Conservation (phyloP, 352 stramenopile species). For the Aphanomyces astaci region DNA sequence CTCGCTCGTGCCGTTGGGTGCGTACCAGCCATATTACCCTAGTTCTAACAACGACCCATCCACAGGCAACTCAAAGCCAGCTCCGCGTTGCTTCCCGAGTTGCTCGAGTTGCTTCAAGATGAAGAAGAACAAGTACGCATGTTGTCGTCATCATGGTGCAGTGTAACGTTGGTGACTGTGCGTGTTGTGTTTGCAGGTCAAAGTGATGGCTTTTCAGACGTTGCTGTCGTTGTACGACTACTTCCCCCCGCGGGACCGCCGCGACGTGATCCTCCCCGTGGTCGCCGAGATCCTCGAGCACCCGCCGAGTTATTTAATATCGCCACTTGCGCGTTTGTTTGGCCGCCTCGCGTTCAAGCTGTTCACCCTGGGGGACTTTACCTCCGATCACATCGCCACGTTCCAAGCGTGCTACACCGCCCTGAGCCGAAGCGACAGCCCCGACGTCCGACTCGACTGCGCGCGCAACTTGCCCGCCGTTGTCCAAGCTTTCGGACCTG, state of each 20-base stretch:
- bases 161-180: no score
- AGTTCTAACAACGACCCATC: no score
- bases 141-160: no score
- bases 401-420: slow-evolving; percentile 57
- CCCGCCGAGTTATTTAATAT: slow-evolving; percentile 52
- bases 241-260: slow-evolving; percentile 45
- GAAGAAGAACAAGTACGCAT: slow-evolving; percentile 64
- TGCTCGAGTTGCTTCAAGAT: slow-evolving; percentile 70
- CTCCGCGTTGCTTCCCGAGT: slow-evolving; percentile 53
- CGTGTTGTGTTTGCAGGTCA: slow-evolving; percentile 39
- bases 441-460: slow-evolving; percentile 48
- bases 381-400: slow-evolving; percentile 37
- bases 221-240: slow-evolving; percentile 69
- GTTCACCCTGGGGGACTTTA: slow-evolving; percentile 45
- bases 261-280: slow-evolving; percentile 60
- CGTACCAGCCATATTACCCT: no score
- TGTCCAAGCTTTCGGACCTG: slow-evolving; percentile 56
- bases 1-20: slow-evolving; percentile 65
- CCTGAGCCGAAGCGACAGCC: slow-evolving; percentile 51
- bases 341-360: slow-evolving; percentile 61
- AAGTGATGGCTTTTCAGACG: slow-evolving; percentile 62
- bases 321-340: slow-evolving; percentile 42
- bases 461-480: slow-evolving; percentile 76
- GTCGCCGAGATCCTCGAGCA: slow-evolving; percentile 46
- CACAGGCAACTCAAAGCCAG: slow-evolving; percentile 52